These are phyloP conservation scores for Podaxis sp. DNA, from an alignment of 768 basidiomycete genomes.

Conservation along the genomic window DNA sequence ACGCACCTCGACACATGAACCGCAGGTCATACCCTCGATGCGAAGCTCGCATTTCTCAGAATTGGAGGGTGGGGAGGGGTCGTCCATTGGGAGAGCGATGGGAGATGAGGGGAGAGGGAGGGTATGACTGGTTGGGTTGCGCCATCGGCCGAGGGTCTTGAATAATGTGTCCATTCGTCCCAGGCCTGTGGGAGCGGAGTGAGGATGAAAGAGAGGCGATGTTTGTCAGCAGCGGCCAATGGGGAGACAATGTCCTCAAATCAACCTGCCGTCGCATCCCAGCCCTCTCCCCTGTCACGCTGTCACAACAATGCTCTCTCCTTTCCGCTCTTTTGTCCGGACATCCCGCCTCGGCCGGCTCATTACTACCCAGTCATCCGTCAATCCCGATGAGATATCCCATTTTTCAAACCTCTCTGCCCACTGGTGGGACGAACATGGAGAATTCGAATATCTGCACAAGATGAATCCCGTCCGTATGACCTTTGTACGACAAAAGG, in stretches of 20 bases:
- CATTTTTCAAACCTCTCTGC: constrained; percentile 88
- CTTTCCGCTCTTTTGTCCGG: constrained; percentile 9
- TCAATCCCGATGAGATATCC: constrained; percentile 80
- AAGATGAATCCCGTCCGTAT: constrained; percentile 93
- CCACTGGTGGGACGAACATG: constrained; percentile 95
- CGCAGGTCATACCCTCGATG: constrained; percentile 91
- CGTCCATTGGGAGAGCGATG: constrained; percentile 21
- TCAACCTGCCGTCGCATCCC: neutral
- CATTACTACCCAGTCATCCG: constrained; percentile 27
- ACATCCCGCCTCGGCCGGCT: constrained; percentile 9
- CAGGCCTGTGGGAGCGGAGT: constrained; percentile 14
- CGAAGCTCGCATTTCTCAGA: constrained; percentile 70
- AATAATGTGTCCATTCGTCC: constrained; percentile 14
- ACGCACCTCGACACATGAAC: constrained; percentile 82
- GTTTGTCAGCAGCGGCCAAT: constrained; percentile 6
- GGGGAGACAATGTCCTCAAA: neutral
- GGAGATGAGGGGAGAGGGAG: constrained; percentile 12
- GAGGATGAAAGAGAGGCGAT: neutral
- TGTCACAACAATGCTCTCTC: constrained; percentile 13
- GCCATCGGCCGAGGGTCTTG: constrained; percentile 10
- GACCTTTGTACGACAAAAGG: constrained; percentile 77
- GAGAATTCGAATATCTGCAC: constrained; percentile 87
- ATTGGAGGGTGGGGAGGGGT: constrained; percentile 21
- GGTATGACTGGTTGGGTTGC: neutral
- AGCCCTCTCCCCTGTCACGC: neutral